phyloP scores from a whole-genome alignment of 768 basidiomycete genomes.

The Dioszegia aurantiaca region DNA sequence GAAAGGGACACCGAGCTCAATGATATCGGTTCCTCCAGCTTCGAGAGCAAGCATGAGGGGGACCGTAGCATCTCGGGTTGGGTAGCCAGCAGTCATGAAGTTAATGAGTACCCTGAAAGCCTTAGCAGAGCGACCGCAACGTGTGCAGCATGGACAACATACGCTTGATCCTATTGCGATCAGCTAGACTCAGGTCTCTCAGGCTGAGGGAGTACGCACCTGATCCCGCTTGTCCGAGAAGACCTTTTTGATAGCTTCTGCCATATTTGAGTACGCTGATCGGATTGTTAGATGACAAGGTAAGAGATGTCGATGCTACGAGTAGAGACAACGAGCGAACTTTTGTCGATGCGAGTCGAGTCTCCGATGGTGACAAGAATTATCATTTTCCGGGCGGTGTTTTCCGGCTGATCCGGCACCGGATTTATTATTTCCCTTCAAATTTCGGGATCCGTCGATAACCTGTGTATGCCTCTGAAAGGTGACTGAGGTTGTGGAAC shows the following conservation, averaged over 20 bases:
- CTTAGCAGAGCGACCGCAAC: no score
- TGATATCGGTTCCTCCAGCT: slow-evolving; percentile 85
- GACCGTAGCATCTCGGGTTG: slow-evolving; percentile 72
- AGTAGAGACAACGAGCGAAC: background rate
- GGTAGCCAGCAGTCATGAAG: slow-evolving; percentile 94
- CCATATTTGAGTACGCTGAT: slow-evolving; percentile 55
- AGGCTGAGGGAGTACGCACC: slow-evolving; percentile 25
- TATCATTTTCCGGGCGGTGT: no score
- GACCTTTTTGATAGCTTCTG: slow-evolving; percentile 65
- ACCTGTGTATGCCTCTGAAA: no score
- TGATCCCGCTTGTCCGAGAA: slow-evolving; percentile 62
- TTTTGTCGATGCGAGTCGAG: slow-evolving; percentile 5
- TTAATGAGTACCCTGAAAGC: slow-evolving; percentile 56
- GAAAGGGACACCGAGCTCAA: slow-evolving; percentile 93
- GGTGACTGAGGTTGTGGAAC: no score
- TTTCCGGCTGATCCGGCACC: no score
- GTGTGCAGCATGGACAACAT: slow-evolving; percentile 16
- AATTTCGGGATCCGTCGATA: no score
- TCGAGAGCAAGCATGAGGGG: slow-evolving; percentile 88
- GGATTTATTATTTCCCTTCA: no score
- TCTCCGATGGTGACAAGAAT: no score
- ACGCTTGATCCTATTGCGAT: slow-evolving; percentile 45
- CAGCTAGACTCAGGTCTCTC: background rate
- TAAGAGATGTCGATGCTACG: background rate
- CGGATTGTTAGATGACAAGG: background rate